Conservation (phyloP, 192 early-diverging fungal species). For the Allomyces macrogynus region DNA sequence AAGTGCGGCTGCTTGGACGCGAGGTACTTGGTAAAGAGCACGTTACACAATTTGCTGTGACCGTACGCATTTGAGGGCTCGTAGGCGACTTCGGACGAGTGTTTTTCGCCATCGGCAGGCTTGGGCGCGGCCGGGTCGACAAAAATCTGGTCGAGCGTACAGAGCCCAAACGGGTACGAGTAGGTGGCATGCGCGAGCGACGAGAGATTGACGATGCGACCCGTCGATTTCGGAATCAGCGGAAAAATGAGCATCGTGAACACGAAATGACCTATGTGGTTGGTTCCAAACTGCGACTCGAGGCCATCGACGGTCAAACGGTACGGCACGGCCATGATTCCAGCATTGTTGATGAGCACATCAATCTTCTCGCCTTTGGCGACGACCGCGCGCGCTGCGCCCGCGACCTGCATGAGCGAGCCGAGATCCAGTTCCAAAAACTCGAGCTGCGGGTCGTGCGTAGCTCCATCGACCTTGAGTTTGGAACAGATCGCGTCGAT, state of each 20-base stretch:
- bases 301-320: slow-evolving; percentile 33
- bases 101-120: no score
- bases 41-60: slow-evolving; percentile 30
- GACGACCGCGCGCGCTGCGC: slow-evolving; percentile 15
- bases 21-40: slow-evolving; percentile 24
- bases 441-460: slow-evolving; percentile 8
- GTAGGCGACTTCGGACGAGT: no score
- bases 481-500: slow-evolving; percentile 2
- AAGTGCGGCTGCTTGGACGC: slow-evolving; percentile 6
- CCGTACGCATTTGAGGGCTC: slow-evolving; percentile 23
- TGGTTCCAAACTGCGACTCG: slow-evolving; percentile 43
- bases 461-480: slow-evolving; percentile 12
- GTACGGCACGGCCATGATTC: slow-evolving; percentile 33
- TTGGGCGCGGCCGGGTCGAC: no score
- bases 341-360: slow-evolving; percentile 32
- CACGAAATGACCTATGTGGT: slow-evolving; percentile 36
- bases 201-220: slow-evolving; percentile 14
- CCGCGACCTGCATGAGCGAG: slow-evolving; percentile 21
- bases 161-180: slow-evolving; percentile 1
- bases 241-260: slow-evolving; percentile 18
- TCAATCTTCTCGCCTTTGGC: slow-evolving; percentile 6
- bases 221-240: no score
- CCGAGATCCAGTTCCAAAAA: slow-evolving; percentile 27
- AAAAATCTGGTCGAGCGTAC: no score
- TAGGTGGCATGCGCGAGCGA: neutral